A percentile compares a stretch with the other conserved stretches of the same genome.
Evolutionary conservation across 371 early-diverging fungal genomes (phyloP).

Genomic region (Rhizopus stolonifer): DNA sequence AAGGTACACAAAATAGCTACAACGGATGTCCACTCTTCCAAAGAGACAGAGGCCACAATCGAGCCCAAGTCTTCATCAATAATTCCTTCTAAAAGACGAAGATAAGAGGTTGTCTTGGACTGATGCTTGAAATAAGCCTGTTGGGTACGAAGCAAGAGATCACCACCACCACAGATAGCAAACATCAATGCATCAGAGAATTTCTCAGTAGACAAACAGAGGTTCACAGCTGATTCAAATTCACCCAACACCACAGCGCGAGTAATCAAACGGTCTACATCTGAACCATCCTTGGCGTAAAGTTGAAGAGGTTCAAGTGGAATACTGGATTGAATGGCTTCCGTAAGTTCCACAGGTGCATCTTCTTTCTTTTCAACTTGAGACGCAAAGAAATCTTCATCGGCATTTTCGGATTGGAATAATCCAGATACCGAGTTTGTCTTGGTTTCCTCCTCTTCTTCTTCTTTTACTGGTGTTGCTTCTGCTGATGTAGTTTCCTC

Average conservation of each 20-base stretch:
- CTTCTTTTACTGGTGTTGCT: constrained; percentile 5
- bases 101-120: constrained; percentile 59
- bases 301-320: constrained; percentile 55
- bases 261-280: constrained; percentile 80
- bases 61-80: constrained; percentile 79
- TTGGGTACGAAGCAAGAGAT: constrained; percentile 79
- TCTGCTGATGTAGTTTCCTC: constrained; percentile 13
- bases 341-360: constrained; percentile 13
- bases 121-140: constrained; percentile 80
- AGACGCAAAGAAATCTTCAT: constrained; percentile 30
- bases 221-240: constrained; percentile 83
- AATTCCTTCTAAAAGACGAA: constrained; percentile 82
- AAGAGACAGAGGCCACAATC: constrained; percentile 72
- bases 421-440: constrained; percentile 31
- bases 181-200: constrained; percentile 92
- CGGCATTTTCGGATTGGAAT: constrained; percentile 27
- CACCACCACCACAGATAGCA: constrained; percentile 85
- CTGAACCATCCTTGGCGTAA: constrained; percentile 57
- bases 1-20: constrained; percentile 92
- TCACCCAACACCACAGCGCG: constrained; percentile 85
- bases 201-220: constrained; percentile 79
- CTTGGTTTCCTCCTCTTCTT: not conserved
- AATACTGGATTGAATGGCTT: constrained; percentile 17
- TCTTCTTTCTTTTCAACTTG: constrained; percentile 12
- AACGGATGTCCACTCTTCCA: constrained; percentile 91